Conservation (phyloP, 805 yeast genomes). For the Priceomyces haplophilus region DNA sequence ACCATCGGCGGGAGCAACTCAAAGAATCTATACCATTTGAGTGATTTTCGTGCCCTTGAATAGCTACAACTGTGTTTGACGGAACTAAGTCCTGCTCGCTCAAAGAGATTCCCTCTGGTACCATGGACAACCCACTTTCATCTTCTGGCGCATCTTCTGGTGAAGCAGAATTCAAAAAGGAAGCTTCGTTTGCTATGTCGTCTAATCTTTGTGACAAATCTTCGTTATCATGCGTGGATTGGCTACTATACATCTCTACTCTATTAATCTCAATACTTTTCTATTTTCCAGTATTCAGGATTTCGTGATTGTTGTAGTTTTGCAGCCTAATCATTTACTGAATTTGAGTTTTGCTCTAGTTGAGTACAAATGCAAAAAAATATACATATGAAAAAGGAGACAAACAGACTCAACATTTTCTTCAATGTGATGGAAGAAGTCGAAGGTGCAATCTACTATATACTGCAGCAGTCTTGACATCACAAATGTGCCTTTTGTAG, state of each 20-base stretch:
- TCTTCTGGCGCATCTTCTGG: background rate
- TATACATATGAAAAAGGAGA: background rate
- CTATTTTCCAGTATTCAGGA: background rate
- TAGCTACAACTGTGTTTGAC: background rate
- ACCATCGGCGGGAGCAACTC: conserved; percentile 4
- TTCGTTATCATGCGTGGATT: conserved; percentile 2
- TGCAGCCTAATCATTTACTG: too few species aligned
- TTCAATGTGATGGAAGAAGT: too few species aligned
- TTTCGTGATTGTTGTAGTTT: background rate
- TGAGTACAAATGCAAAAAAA: background rate
- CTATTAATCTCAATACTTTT: background rate
- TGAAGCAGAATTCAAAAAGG: conserved; percentile 11
- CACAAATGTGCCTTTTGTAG: too few species aligned
- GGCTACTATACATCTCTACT: background rate
- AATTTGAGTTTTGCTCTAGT: background rate
- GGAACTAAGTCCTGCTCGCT: background rate
- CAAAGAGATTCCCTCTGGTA: background rate
- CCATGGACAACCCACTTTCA: background rate
- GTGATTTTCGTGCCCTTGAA: background rate
- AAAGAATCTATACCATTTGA: background rate
- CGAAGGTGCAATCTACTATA: too few species aligned
- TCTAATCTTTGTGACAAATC: conserved; percentile 17
- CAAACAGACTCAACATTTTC: too few species aligned
- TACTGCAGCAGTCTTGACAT: too few species aligned
- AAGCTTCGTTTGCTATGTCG: conserved; percentile 23